Percentiles rank a stretch among this genome's conserved stretches.
Conservation (phyloP, 176 grass and related monocot species). For the Bolboschoenus planiculmis region DNA sequence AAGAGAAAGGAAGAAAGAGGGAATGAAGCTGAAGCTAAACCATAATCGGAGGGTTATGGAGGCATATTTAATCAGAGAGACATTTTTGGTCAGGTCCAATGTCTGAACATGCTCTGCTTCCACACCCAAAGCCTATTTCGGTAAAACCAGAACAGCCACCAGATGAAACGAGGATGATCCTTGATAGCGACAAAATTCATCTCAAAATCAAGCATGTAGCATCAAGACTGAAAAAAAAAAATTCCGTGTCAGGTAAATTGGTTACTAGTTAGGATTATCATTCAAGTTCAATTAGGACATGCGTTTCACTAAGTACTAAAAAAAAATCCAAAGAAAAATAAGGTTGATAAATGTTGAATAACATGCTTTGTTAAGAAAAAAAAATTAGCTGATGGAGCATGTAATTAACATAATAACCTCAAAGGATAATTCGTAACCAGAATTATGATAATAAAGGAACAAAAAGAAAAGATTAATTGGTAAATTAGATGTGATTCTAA, state of each 20-base stretch:
- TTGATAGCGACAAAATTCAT: conserved; percentile 36
- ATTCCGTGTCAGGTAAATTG: not conserved
- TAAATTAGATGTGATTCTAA: not conserved
- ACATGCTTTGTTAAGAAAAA: not conserved
- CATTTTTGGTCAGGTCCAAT: conserved; percentile 22
- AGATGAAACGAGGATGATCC: conserved; percentile 48
- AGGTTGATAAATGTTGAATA: not conserved
- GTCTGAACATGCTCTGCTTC: conserved; percentile 17
- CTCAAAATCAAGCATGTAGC: conserved; percentile 25
- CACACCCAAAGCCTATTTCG: conserved; percentile 8
- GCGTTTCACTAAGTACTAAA: not conserved
- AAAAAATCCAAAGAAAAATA: not conserved
- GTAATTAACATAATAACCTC: not conserved
- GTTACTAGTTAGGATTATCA: not conserved
- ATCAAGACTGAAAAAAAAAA: conserved; percentile 20
- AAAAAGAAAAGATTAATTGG: not conserved
- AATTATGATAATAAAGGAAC: not conserved
- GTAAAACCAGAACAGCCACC: conserved; percentile 66
- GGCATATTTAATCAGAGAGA: not conserved
- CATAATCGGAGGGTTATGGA: not conserved
- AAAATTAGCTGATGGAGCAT: not conserved
- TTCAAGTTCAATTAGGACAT: not conserved
- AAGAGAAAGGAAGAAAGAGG: not conserved
- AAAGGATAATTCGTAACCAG: not conserved
- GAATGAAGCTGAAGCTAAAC: not conserved